Base-by-base conservation (phyloP, 306 rosid species). In the Ziziphus jujuba region DNA sequence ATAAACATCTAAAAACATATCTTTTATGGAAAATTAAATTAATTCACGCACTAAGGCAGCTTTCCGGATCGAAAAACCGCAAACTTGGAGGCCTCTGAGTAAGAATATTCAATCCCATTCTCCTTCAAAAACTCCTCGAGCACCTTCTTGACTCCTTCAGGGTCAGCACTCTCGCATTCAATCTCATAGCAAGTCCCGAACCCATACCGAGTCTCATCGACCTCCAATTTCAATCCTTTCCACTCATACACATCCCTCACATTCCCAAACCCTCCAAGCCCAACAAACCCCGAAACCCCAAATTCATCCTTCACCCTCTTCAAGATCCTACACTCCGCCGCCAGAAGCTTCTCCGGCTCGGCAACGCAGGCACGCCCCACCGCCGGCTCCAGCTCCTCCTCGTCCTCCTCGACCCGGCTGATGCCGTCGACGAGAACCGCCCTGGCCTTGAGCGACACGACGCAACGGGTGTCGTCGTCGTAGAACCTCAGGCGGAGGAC, bases 331-430 rank as follows among this genome's bases (percentile, higher is more conserved):
- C 89, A 87, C 21, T 84, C 92, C 78, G 77, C 73, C 16, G 51
- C 22, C 19, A 62, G 72, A 71, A 93, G 68, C 34, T 67, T 84
- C 70, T 72, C 71, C 43, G 95, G 95, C 63, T 90, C 89, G 23
- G 80, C 82, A 15, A 80, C 90, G 61, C 97, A 90, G 7, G 59
- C 81, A 11, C 86, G 73, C 6, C 92, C 97, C 2, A 81, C 20
- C 53, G 51, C 59, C 9, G 87, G 82, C 52, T 81, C 89, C 69
- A 90, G 4, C 49, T 84, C 92, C 82, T 87, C 95, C 74, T 90
- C 99, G 49, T 93, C 97, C 65, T 90, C 99, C 82, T 90, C 96
- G 7, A 88, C 99, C 6, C 97, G 91, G 69, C 97, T 93, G 22
- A 93, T 81, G 16, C 97, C 99, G 24, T 85, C 78, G 36, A 80